Percentiles rank a stretch among this genome's conserved stretches.
phyloP scores from a whole-genome alignment of 2,329 filamentous ascomycete species.

The Hysterium pulicare region DNA sequence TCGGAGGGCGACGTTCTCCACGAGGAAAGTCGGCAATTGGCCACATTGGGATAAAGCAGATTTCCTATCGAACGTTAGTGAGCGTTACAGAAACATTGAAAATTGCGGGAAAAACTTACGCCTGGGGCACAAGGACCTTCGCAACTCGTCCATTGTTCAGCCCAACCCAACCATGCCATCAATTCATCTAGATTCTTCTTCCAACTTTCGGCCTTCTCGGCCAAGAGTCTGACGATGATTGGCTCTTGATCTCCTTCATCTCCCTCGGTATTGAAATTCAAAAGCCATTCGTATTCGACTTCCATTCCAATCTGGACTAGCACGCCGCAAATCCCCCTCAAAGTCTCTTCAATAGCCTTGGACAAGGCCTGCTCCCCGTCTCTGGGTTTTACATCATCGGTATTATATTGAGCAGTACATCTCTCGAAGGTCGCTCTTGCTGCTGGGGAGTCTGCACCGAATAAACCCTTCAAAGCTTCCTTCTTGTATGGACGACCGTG shows the following conservation, averaged over 20 bases:
- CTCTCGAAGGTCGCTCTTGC: conserved; percentile 40
- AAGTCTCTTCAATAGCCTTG: conserved; percentile 41
- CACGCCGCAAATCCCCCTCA: conserved; percentile 41
- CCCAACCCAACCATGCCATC: conserved; percentile 52
- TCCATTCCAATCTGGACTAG: conserved; percentile 44
- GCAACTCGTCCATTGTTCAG: conserved; percentile 45
- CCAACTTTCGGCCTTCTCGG: conserved; percentile 19
- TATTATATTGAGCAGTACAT: conserved; percentile 43
- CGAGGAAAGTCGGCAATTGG: conserved; percentile 27
- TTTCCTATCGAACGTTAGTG: conserved; percentile 26
- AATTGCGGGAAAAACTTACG: conserved; percentile 5
- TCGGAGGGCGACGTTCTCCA: background rate
- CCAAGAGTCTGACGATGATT: background rate
- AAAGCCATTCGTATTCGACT: conserved; percentile 42
- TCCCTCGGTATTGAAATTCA: conserved; percentile 18
- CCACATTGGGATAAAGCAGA: conserved; percentile 54
- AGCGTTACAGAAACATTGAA: background rate
- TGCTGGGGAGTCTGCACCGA: conserved; percentile 29
- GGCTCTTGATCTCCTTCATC: background rate
- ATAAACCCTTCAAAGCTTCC: conserved; percentile 19
- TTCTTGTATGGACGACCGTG: conserved; percentile 8
- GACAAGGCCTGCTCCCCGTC: conserved; percentile 38
- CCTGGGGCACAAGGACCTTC: conserved; percentile 41
- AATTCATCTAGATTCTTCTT: conserved; percentile 40
- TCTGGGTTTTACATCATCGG: conserved; percentile 24